Percentiles rank a stretch among this genome's conserved stretches.
Evolutionary conservation across 805 yeast species (phyloP).

Genomic region (Candida nanaspora): DNA sequence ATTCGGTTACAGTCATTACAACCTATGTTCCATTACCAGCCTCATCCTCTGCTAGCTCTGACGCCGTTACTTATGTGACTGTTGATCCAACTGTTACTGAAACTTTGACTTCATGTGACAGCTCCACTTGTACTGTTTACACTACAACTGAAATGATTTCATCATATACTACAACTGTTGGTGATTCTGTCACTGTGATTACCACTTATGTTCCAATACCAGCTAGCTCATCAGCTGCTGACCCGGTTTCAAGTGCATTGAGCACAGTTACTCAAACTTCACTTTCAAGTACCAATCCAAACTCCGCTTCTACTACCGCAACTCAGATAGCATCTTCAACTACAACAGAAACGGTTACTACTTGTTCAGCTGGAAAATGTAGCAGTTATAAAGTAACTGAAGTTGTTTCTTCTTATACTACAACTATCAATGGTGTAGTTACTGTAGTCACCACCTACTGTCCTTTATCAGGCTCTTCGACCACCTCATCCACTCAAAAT

Average conservation of each 20-base stretch:
- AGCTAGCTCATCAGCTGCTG: not conserved
- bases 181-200: slow-evolving; percentile 14
- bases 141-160: slow-evolving; percentile 15
- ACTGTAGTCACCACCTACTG: slow-evolving; percentile 18
- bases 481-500: slow-evolving; percentile 4
- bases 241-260: not conserved
- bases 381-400: slow-evolving; percentile 7
- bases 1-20: slow-evolving; percentile 14
- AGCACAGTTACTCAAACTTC: slow-evolving; percentile 2
- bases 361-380: slow-evolving; percentile 6
- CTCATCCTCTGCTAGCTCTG: slow-evolving; percentile 3
- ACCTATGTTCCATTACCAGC: slow-evolving; percentile 14
- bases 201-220: slow-evolving; percentile 13
- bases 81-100: slow-evolving; percentile 8
- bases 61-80: slow-evolving; percentile 3
- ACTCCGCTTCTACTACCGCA: slow-evolving; percentile 6
- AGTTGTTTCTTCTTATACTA: slow-evolving; percentile 15
- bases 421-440: slow-evolving; percentile 12
- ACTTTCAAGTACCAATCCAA: too few relatives aligned
- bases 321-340: slow-evolving; percentile 6
- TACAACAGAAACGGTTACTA: slow-evolving; percentile 10
- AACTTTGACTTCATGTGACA: slow-evolving; percentile 9
- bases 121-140: slow-evolving; percentile 8
- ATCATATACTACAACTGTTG: slow-evolving; percentile 16
- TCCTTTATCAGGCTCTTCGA: slow-evolving; percentile 6